phyloP scores from a whole-genome alignment of 2,329 filamentous ascomycete species.

The Magnaporthales sp. region DNA sequence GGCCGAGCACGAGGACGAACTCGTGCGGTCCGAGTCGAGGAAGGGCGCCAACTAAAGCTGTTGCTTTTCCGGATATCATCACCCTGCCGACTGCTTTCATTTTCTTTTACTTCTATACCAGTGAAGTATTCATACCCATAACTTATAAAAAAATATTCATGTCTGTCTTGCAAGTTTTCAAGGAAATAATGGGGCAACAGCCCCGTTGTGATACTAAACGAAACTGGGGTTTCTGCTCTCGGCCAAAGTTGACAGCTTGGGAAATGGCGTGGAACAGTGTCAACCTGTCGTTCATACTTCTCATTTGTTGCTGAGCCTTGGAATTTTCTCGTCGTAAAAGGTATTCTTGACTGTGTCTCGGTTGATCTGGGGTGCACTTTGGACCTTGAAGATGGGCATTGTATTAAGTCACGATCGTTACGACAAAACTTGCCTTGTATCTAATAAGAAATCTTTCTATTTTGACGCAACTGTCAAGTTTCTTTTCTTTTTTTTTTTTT shows the following conservation, averaged over 20 bases:
- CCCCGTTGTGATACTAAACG: not conserved
- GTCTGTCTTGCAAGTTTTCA: not conserved
- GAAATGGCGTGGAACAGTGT: not conserved
- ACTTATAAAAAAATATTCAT: too few species aligned
- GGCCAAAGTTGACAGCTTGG: not conserved
- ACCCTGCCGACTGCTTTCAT: not conserved
- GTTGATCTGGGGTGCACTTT: not conserved
- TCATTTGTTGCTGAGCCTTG: not conserved
- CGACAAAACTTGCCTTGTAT: not conserved
- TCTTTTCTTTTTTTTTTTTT: too few species aligned
- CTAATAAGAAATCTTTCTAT: not conserved
- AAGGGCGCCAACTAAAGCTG: not conserved
- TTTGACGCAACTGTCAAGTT: not conserved
- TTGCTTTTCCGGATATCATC: not conserved
- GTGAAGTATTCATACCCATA: not conserved
- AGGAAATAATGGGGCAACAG: not conserved
- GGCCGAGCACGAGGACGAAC: conserved; percentile 25
- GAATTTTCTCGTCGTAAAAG: not conserved
- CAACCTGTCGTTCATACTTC: not conserved
- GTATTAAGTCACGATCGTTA: not conserved
- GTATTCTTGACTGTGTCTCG: not conserved
- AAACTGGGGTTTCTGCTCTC: not conserved
- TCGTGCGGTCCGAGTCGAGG: conserved; percentile 8
- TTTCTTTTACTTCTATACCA: not conserved
- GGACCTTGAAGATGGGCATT: not conserved